These are phyloP conservation scores for Irpex lacteus DNA, from an alignment of 1,284 basidiomycete species.

Conservation along the genomic window DNA sequence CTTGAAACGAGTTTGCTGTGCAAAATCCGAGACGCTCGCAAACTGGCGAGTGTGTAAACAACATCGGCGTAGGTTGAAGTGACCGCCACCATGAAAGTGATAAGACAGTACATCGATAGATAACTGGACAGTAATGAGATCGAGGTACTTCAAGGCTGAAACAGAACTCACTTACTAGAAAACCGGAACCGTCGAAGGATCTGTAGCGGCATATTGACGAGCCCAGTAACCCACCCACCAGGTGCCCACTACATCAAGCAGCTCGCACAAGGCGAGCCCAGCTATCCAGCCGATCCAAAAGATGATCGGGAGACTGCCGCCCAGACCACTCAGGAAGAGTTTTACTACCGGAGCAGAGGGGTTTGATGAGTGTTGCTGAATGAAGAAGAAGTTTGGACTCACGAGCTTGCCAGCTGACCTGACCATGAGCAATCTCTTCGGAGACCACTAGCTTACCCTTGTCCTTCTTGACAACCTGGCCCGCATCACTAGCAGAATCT, in stretches of 20 bases:
- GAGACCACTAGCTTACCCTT: constrained; percentile 51
- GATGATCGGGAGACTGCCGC: constrained; percentile 26
- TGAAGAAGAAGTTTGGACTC: constrained; percentile 11
- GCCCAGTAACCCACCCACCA: constrained; percentile 29
- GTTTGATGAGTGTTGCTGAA: not conserved
- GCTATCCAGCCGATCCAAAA: constrained; percentile 33
- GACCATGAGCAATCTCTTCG: constrained; percentile 58
- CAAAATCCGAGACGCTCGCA: constrained; percentile 52
- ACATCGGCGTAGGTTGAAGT: not conserved
- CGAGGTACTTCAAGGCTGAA: not conserved
- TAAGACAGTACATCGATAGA: constrained; percentile 9
- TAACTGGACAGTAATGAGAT: constrained; percentile 3
- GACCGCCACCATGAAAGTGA: constrained; percentile 2
- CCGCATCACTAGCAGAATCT: constrained; percentile 17
- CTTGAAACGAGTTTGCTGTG: constrained; percentile 52
- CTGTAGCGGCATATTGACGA: constrained; percentile 27
- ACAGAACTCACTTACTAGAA: constrained; percentile 24
- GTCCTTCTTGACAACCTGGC: constrained; percentile 23
- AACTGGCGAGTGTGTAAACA: constrained; percentile 32
- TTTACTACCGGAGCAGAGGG: constrained; percentile 20
- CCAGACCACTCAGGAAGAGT: constrained; percentile 28
- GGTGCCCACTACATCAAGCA: constrained; percentile 17
- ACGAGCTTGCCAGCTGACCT: constrained; percentile 46
- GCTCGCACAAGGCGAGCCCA: constrained; percentile 23
- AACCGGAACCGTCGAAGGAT: constrained; percentile 26